Conservation (phyloP, 305 asterid genomes). For the Caryopteris hybrid region DNA sequence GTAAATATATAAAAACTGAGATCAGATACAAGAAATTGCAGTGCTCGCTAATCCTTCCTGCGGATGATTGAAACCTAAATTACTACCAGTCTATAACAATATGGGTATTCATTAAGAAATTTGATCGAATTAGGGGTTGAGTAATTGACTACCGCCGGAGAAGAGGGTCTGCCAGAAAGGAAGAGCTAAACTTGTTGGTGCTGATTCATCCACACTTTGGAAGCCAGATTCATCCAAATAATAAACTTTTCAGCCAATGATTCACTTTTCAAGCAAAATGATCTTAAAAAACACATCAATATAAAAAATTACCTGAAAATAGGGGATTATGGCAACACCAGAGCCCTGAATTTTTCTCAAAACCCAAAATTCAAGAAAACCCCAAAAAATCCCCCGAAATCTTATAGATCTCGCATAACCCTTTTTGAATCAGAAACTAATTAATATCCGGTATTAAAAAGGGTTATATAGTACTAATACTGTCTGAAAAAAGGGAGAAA, state of each 20-base stretch:
- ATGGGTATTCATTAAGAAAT: not conserved
- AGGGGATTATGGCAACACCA: conserved; percentile 32
- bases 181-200: not conserved
- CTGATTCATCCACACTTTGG: conserved; percentile 13
- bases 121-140: not conserved
- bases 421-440: conserved; percentile 9
- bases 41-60: conserved; percentile 22
- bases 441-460: not conserved
- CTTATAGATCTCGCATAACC: conserved; percentile 25
- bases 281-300: conserved; percentile 11
- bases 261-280: conserved; percentile 1
- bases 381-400: conserved; percentile 29
- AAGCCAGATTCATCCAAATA: conserved; percentile 9
- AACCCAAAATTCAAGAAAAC: conserved; percentile 34
- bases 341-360: conserved; percentile 33
- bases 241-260: conserved; percentile 11
- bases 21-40: conserved; percentile 37
- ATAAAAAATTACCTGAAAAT: conserved; percentile 33
- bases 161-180: conserved; percentile 15
- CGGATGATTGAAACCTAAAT: conserved; percentile 5
- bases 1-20: conserved; percentile 1
- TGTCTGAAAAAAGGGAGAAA: not conserved
- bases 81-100: not conserved
- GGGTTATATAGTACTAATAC: not conserved
- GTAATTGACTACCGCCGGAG: conserved; percentile 16